phyloP scores from a whole-genome alignment of 78 protist genomes.

The Dictyostelium intermedium region DNA sequence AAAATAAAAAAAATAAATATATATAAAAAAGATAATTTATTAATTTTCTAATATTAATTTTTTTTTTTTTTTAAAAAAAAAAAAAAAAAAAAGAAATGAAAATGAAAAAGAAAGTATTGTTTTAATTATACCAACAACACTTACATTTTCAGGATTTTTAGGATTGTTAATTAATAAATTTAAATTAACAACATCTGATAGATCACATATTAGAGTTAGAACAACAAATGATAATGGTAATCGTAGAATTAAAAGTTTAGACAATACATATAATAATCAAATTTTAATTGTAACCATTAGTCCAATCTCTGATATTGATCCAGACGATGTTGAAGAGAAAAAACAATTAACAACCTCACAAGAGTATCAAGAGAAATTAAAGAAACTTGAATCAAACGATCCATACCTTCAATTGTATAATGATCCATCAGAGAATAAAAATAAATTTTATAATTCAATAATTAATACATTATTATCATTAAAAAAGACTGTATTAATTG shows the following conservation, averaged over 20 bases:
- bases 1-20: neutral
- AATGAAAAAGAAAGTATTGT: neutral
- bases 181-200: neutral
- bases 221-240: neutral
- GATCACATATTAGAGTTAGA: constrained; percentile 15
- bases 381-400: neutral
- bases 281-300: neutral
- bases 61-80: neutral
- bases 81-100: too few relatives aligned
- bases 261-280: neutral
- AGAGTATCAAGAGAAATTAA: neutral
- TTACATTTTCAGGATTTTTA: constrained; percentile 36
- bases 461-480: neutral
- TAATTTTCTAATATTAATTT: neutral
- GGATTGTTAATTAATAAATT: neutral
- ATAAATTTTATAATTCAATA: neutral
- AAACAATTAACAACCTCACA: neutral
- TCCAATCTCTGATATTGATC: neutral
- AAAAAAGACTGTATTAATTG: neutral
- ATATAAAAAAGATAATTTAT: neutral
- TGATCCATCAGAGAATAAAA: neutral
- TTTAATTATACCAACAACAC: neutral
- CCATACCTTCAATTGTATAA: neutral
- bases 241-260: neutral
- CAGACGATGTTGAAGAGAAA: neutral